Evolutionary conservation across 805 yeast species (phyloP).

Genomic region (Nakazawaea pomicola): DNA sequence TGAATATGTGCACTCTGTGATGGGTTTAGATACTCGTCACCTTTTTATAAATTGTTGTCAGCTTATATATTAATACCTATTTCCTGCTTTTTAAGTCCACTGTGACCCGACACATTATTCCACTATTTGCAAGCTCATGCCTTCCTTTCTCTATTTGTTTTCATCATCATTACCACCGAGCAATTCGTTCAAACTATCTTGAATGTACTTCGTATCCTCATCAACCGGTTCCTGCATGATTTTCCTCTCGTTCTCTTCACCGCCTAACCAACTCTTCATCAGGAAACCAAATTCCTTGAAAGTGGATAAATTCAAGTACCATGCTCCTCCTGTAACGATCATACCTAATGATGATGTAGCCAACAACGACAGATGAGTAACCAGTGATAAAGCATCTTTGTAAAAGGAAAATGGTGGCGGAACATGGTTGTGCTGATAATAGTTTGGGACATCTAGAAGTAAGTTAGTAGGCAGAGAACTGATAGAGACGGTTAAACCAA

Average conservation of each 20-base stretch:
- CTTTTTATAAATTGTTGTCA: too few species aligned
- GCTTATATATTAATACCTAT: too few species aligned
- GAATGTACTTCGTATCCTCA: constrained; percentile 53
- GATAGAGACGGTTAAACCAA: too few species aligned
- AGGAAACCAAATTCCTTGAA: constrained; percentile 67
- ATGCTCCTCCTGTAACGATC: constrained; percentile 68
- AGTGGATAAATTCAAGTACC: constrained; percentile 71
- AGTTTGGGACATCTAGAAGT: constrained; percentile 62
- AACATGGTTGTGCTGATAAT: constrained; percentile 79
- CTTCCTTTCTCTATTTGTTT: not conserved
- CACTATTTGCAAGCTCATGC: constrained; percentile 2
- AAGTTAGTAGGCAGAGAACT: too few species aligned
- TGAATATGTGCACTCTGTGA: too few species aligned
- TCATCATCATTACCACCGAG: constrained; percentile 31
- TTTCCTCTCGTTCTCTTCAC: constrained; percentile 51
- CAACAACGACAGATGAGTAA: constrained; percentile 71
- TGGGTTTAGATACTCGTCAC: not conserved
- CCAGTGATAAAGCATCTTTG: constrained; percentile 81
- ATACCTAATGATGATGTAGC: constrained; percentile 71
- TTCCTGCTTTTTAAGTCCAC: not conserved
- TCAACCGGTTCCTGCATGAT: constrained; percentile 45
- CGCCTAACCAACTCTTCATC: constrained; percentile 64
- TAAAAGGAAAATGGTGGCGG: constrained; percentile 82
- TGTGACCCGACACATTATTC: too few species aligned
- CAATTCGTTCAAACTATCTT: constrained; percentile 47